A percentile compares a stretch with the other conserved stretches of the same genome.
phyloP scores from a whole-genome alignment of 257 asterid genomes.

The Nicotiana otophora region DNA sequence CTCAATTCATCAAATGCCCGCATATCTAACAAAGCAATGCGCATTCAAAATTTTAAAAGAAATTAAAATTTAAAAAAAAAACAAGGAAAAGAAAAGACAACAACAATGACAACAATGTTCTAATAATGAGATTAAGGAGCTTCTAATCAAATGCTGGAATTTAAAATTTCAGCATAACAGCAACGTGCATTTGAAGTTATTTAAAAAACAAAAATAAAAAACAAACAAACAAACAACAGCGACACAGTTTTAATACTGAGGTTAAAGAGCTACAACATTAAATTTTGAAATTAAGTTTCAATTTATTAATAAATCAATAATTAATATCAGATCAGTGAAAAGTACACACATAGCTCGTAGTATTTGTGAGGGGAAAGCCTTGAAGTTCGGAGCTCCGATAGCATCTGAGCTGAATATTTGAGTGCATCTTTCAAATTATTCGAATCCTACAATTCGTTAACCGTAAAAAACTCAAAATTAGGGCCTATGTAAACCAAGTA shows the following conservation, averaged over 20 bases:
- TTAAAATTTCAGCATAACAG: neutral
- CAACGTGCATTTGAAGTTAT: neutral
- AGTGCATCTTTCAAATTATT: conserved; percentile 93
- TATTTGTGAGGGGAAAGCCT: conserved; percentile 98
- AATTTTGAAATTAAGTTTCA: neutral
- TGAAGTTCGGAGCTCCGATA: conserved; percentile 97
- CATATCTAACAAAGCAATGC: conserved; percentile 60
- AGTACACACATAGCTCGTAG: conserved; percentile 80
- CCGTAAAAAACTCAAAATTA: conserved; percentile 13
- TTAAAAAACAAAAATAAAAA: neutral
- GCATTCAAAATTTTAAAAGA: neutral
- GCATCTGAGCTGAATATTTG: conserved; percentile 97
- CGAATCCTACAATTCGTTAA: conserved; percentile 48
- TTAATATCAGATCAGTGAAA: conserved; percentile 21
- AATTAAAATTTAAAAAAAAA: neutral
- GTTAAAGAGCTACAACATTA: neutral
- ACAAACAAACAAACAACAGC: neutral
- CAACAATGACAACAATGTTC: neutral
- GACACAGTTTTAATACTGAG: neutral
- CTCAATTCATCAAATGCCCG: conserved; percentile 97
- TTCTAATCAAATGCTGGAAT: neutral
- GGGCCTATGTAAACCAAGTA: conserved; percentile 21
- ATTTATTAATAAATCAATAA: neutral
- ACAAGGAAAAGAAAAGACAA: neutral
- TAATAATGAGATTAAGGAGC: neutral